phyloP scores from a whole-genome alignment of 2,329 filamentous ascomycete genomes.

The Ascochyta viciae-villosae region DNA sequence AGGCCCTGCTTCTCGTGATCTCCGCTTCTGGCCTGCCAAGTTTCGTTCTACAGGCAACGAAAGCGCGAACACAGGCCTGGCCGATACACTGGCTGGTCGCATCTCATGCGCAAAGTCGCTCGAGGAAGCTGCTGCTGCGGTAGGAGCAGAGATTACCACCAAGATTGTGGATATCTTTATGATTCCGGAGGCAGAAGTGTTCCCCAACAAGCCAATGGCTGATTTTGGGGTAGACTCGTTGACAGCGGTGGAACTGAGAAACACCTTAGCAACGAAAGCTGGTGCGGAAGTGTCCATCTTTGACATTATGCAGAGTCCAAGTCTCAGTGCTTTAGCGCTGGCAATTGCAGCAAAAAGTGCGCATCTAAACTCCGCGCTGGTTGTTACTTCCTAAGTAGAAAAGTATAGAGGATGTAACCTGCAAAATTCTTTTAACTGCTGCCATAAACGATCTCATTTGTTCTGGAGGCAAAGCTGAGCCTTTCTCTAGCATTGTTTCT shows the following conservation, averaged over 20 bases:
- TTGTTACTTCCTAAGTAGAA: background rate
- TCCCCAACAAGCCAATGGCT: slow-evolving; percentile 24
- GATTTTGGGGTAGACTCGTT: slow-evolving; percentile 33
- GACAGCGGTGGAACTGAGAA: slow-evolving; percentile 27
- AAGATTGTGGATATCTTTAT: slow-evolving; percentile 4
- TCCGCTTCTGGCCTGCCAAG: slow-evolving; percentile 10
- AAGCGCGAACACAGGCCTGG: background rate
- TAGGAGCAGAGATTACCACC: background rate
- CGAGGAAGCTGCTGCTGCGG: slow-evolving; percentile 1
- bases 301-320: slow-evolving; percentile 9
- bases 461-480: too few relatives aligned
- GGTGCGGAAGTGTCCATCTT: slow-evolving; percentile 6
- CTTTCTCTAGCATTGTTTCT: too few relatives aligned
- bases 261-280: slow-evolving; percentile 9
- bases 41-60: slow-evolving; percentile 4
- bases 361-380: background rate
- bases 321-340: background rate
- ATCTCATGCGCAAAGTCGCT: slow-evolving; percentile 4
- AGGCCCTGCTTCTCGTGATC: slow-evolving; percentile 1
- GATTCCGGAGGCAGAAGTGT: slow-evolving; percentile 14
- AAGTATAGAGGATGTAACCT: too few relatives aligned
- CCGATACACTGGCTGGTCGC: slow-evolving; percentile 3
- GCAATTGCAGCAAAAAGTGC: background rate
- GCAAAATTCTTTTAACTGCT: too few relatives aligned
- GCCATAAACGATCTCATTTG: too few relatives aligned